Base-by-base conservation (phyloP, 2,329 filamentous ascomycete genomes). In the Onygenales sp. region DNA sequence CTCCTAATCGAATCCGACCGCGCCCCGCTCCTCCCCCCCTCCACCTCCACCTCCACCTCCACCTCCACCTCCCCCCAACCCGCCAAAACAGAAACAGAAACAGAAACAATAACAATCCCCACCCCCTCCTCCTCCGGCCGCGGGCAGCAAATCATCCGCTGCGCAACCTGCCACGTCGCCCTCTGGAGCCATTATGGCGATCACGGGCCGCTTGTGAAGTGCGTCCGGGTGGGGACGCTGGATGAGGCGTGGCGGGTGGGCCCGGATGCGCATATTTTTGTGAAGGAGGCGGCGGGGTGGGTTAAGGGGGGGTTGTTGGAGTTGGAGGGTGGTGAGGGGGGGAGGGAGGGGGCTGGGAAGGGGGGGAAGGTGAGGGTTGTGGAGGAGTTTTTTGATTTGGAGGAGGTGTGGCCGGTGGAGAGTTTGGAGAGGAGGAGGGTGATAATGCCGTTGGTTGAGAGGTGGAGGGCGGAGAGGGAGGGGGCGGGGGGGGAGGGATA, bases 211-310 rank as follows among this genome's bases (percentile, higher is more conserved):
- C 45, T 63, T 51, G 51, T 70, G 9, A 61, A 63, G 13, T 76
- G 70, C 56, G 57, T 79, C 8, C 68, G 72, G 40, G 70, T 67
- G 31, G 74, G 75, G 2, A 77, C 75, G 9, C 63, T 78, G 47
- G 75, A 76, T 59, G 62, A 68, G 6, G 63, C 65, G 56, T 59
- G 66, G 51, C 6, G 36, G 2, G 57, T 74, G 6, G 63, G 66
- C n/a, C 74, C 74, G 1, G 72, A 76, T 59, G 66, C 72, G 17
- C 74, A 78, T 61, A 73, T 77, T 49, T 78, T 76, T 51, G 57
- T 57, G 2, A 65, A 69, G 45, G 68, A 27, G 3, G 21, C 21
- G 21, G 21, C 1, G 21, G 21, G 21, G 21, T 27, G 21, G 21
- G 21, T 27, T 2, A 27, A 2, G 21, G 21, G 21, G 21, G 37